Percentiles rank a stretch among this genome's conserved stretches.
Conservation (phyloP, 2,329 filamentous ascomycete genomes). For the Salinomyces thailandicus region DNA sequence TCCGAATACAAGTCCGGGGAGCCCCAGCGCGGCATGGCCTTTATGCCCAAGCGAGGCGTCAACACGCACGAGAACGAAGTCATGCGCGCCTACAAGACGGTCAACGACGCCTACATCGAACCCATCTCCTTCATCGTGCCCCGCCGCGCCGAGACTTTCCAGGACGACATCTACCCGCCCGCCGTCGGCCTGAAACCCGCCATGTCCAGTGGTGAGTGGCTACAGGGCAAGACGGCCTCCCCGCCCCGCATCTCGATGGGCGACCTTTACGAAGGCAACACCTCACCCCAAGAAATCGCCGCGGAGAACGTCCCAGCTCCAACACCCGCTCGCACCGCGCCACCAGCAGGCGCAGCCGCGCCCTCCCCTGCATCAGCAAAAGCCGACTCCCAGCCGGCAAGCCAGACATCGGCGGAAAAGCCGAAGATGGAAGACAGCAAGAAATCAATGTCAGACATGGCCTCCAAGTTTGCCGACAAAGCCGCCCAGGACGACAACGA, state of each 20-base stretch:
- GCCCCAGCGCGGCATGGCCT: conserved; percentile 87
- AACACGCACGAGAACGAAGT: conserved; percentile 96
- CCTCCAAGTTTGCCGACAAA: conserved; percentile 74
- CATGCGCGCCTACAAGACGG: conserved; percentile 92
- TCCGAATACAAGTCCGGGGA: conserved; percentile 96
- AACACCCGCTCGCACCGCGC: conserved; percentile 27
- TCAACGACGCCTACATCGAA: conserved; percentile 89
- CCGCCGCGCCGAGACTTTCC: conserved; percentile 84
- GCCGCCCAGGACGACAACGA: conserved; percentile 48
- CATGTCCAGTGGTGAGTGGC: conserved; percentile 72
- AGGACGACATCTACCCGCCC: conserved; percentile 93
- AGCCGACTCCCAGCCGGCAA: conserved; percentile 18
- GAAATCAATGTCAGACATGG: conserved; percentile 73
- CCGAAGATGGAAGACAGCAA: conserved; percentile 76
- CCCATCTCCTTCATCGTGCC: conserved; percentile 97
- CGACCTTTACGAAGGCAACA: conserved; percentile 76
- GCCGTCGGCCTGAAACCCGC: conserved; percentile 70
- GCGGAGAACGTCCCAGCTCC: conserved; percentile 52
- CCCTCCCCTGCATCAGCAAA: conserved; percentile 38
- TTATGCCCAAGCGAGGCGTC: conserved; percentile 87
- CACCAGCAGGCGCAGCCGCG: conserved; percentile 33
- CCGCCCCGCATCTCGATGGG: conserved; percentile 91
- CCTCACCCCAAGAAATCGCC: conserved; percentile 60
- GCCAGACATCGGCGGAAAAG: conserved; percentile 31
- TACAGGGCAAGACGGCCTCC: conserved; percentile 64